phyloP scores from a whole-genome alignment of 139 green algal species.

The Picochlorum sp. region DNA sequence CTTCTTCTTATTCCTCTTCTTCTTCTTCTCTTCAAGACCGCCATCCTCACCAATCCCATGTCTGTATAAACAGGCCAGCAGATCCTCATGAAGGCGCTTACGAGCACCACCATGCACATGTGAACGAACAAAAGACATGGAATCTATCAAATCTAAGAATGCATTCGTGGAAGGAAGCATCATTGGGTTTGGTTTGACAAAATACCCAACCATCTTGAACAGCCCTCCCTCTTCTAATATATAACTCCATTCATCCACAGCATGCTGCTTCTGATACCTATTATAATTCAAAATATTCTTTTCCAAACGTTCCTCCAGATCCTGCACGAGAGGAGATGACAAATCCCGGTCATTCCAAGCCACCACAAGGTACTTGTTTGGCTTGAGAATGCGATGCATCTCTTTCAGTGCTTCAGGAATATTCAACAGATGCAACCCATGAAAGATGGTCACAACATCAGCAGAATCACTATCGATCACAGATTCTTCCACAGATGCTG shows the following conservation, averaged over 20 bases:
- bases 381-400: slow-evolving; percentile 20
- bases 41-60: too few species aligned
- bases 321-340: slow-evolving; percentile 1
- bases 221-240: slow-evolving; percentile 11
- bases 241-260: slow-evolving; percentile 17
- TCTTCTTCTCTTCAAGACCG: not conserved
- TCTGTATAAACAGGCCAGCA: not conserved
- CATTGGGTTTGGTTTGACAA: slow-evolving; percentile 25
- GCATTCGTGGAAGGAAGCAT: slow-evolving; percentile 7
- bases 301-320: slow-evolving; percentile 22
- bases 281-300: slow-evolving; percentile 20
- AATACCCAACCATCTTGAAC: slow-evolving; percentile 20
- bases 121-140: slow-evolving; percentile 20
- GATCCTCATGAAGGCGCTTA: slow-evolving; percentile 24
- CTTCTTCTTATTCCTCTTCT: not conserved
- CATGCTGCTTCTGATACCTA: slow-evolving; percentile 21
- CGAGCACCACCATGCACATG: slow-evolving; percentile 10
- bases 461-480: slow-evolving; percentile 17
- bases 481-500: slow-evolving; percentile 21
- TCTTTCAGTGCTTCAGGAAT: slow-evolving; percentile 15
- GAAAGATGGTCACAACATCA: slow-evolving; percentile 24
- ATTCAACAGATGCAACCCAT: slow-evolving; percentile 26
- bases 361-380: slow-evolving; percentile 13
- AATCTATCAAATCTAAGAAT: slow-evolving; percentile 27
- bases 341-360: slow-evolving; percentile 30